phyloP scores from a whole-genome alignment of 768 basidiomycete genomes.

The Suillus spraguei region DNA sequence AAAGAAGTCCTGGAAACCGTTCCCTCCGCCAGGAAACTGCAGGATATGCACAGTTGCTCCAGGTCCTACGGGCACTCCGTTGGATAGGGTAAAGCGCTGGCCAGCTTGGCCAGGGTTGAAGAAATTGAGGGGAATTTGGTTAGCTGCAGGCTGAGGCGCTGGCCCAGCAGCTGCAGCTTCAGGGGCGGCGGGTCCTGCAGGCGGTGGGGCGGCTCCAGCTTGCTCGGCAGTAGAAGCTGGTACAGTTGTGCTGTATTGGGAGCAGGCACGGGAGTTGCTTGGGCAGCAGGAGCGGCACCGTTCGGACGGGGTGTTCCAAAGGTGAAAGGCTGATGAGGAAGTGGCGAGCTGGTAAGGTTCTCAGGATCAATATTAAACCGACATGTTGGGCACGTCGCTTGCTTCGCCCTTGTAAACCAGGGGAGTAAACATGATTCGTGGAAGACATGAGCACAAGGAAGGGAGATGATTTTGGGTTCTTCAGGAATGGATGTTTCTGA shows the following conservation, averaged over 20 bases:
- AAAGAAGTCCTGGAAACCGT: not conserved
- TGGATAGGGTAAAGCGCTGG: conserved; percentile 16
- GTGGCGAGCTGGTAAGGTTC: conserved; percentile 54
- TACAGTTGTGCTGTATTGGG: conserved; percentile 3
- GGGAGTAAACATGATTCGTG: conserved; percentile 78
- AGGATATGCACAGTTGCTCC: conserved; percentile 26
- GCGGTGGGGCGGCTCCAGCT: not conserved
- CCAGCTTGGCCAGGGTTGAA: conserved; percentile 12
- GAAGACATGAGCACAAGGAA: conserved; percentile 84
- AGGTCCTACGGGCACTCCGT: conserved; percentile 21
- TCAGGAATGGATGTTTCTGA: conserved; percentile 15
- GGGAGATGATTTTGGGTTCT: conserved; percentile 55
- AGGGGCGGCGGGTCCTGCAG: conserved; percentile 10
- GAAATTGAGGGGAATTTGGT: conserved; percentile 13
- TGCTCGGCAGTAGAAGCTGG: conserved; percentile 4
- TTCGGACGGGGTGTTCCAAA: conserved; percentile 17
- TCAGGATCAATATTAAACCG: conserved; percentile 84
- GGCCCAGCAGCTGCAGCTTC: conserved; percentile 8
- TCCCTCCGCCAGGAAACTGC: conserved; percentile 27
- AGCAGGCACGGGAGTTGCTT: conserved; percentile 11
- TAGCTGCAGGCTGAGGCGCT: conserved; percentile 8
- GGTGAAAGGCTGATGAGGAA: conserved; percentile 21
- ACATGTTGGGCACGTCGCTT: conserved; percentile 84
- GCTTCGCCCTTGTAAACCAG: conserved; percentile 79
- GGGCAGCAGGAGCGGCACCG: conserved; percentile 13